These are phyloP conservation scores for Gossypium trilobum DNA, from an alignment of 441 rosid genomes.

Conservation along the genomic window DNA sequence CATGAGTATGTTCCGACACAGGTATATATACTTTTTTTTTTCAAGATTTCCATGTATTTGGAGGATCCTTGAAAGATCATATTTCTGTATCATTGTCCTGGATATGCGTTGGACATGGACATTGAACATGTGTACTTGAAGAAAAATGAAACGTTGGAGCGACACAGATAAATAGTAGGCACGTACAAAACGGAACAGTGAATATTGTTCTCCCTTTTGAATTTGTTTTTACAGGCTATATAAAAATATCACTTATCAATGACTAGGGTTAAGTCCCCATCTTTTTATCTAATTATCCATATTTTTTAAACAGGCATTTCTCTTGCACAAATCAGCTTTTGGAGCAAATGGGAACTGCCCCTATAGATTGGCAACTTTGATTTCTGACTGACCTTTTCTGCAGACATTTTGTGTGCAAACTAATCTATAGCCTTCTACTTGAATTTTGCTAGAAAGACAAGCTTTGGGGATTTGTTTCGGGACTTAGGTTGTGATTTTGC, in stretches of 20 bases:
- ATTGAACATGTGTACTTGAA: background rate
- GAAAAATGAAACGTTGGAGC: background rate
- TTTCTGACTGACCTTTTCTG: slow-evolving; percentile 11
- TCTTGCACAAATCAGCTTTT: slow-evolving; percentile 68
- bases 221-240: background rate
- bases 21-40: background rate
- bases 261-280: background rate
- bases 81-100: background rate
- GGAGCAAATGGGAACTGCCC: slow-evolving; percentile 46
- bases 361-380: slow-evolving; percentile 82
- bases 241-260: background rate
- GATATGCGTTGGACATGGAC: background rate
- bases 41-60: background rate
- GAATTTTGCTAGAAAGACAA: slow-evolving; percentile 9
- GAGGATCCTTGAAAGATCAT: background rate
- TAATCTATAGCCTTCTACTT: background rate
- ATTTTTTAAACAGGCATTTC: slow-evolving; percentile 54
- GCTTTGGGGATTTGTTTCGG: background rate
- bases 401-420: background rate
- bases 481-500: background rate
- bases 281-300: background rate
- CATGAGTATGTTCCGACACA: background rate
- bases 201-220: background rate
- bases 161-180: background rate
- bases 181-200: background rate